These are phyloP conservation scores for Dunaliella sp. DNA, from an alignment of 139 green algal genomes.

Conservation along the genomic window DNA sequence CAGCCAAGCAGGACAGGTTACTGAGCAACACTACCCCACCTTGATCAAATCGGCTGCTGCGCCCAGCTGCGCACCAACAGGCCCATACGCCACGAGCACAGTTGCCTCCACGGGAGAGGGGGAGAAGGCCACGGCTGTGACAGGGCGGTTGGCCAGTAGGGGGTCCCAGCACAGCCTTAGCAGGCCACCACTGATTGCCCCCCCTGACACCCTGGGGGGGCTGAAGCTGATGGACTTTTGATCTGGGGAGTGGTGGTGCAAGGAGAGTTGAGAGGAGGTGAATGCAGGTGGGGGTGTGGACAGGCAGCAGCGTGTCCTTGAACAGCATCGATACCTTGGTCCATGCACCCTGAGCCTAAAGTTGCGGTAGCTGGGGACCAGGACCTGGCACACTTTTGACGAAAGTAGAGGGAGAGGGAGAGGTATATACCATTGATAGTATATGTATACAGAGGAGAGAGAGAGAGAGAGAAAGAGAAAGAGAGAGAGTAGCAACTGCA, in stretches of 20 bases:
- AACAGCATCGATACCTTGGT: no score
- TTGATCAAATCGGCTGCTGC: conserved; percentile 19
- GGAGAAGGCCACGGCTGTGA: conserved; percentile 26
- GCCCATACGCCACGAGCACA: conserved; percentile 36
- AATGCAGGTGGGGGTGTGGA: neutral
- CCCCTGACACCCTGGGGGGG: neutral
- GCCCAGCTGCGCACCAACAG: conserved; percentile 39
- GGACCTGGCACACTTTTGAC: no score
- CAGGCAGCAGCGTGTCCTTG: no score
- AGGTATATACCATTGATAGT: no score
- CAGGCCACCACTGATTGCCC: conserved; percentile 18
- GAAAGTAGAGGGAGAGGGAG: no score
- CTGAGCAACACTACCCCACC: no score
- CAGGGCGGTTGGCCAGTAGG: conserved; percentile 37
- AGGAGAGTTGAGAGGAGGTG: neutral
- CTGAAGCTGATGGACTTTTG: neutral
- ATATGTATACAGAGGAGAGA: no score
- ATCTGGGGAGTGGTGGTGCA: neutral
- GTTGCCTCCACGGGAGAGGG: conserved; percentile 13
- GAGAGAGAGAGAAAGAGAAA: no score
- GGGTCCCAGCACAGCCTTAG: conserved; percentile 13
- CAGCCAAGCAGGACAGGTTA: no score
- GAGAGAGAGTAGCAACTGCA: no score
- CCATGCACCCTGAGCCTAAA: no score
- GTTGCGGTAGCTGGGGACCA: no score